Percentiles rank a stretch among this genome's conserved stretches.
phyloP scores from a whole-genome alignment of 208 protist species.

The Blastocrithidia nonstop region DNA sequence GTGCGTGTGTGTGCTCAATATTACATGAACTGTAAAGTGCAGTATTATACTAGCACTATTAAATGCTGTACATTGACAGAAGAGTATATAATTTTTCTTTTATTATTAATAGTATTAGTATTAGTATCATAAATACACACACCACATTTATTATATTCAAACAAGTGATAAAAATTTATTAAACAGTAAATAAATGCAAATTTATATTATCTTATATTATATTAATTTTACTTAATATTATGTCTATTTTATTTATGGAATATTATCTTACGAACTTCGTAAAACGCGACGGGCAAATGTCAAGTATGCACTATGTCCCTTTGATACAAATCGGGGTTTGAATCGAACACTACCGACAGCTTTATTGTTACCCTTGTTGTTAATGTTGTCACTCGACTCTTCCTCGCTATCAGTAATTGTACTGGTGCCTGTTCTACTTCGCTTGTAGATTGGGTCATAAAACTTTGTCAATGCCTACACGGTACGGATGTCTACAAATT shows the following conservation, averaged over 20 bases:
- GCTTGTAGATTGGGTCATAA: conserved; percentile 58
- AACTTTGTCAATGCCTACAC: conserved; percentile 71
- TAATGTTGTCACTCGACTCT: too few species aligned
- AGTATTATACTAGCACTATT: too few species aligned
- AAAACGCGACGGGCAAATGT: conserved; percentile 80
- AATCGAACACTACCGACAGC: conserved; percentile 31
- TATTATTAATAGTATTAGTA: too few species aligned
- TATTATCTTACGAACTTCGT: too few species aligned
- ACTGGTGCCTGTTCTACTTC: conserved; percentile 14
- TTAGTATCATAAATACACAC: too few species aligned
- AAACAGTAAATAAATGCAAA: neutral
- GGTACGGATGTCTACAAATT: conserved; percentile 79
- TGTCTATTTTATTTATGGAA: too few species aligned
- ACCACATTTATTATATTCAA: too few species aligned
- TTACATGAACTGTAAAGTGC: neutral
- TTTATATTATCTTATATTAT: neutral
- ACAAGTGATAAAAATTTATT: neutral
- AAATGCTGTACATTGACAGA: too few species aligned
- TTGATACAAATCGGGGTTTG: conserved; percentile 30
- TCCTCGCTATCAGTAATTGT: neutral
- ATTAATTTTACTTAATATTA: neutral
- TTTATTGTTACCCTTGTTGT: too few species aligned
- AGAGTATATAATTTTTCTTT: too few species aligned
- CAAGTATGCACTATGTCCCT: conserved; percentile 86
- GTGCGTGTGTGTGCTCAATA: conserved; percentile 1